Conservation (phyloP, 768 basidiomycete species). For the Zangia roseola region DNA sequence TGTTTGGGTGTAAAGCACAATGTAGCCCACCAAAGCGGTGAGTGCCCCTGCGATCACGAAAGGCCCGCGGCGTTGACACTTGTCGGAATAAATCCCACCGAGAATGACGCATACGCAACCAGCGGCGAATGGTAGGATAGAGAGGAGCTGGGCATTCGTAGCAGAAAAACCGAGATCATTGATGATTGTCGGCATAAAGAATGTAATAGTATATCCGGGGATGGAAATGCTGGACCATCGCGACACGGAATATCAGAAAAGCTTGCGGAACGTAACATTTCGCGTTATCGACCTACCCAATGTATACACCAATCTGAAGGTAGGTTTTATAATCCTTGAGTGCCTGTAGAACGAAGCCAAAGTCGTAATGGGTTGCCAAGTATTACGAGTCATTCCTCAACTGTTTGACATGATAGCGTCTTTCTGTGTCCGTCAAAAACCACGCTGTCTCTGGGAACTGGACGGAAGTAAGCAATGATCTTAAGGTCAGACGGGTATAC, state of each 20-base stretch:
- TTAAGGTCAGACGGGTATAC: neutral
- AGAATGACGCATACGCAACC: constrained; percentile 41
- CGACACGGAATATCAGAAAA: no score
- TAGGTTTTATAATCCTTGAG: constrained; percentile 41
- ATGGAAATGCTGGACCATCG: constrained; percentile 31
- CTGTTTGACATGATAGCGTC: constrained; percentile 35
- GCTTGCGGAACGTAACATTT: no score
- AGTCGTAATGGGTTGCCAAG: constrained; percentile 41
- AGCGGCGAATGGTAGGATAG: constrained; percentile 43
- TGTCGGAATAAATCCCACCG: constrained; percentile 41
- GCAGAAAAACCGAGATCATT: constrained; percentile 45
- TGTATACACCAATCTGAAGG: constrained; percentile 33
- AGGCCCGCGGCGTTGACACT: constrained; percentile 40
- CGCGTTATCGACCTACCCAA: constrained; percentile 28
- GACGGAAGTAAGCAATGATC: neutral
- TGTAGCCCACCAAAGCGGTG: constrained; percentile 45
- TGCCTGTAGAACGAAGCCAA: constrained; percentile 46
- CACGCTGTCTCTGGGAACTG: constrained; percentile 53
- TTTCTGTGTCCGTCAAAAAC: constrained; percentile 46
- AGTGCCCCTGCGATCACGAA: constrained; percentile 40
- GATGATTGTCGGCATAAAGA: constrained; percentile 47
- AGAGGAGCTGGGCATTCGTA: constrained; percentile 43
- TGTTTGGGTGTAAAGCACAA: constrained; percentile 37
- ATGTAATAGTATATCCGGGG: constrained; percentile 42
- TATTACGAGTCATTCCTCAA: constrained; percentile 41